Evolutionary conservation across 345 rosid species (phyloP), one percentile per base, ranked within the genome.

Genomic region (Linum trigynum): DNA sequence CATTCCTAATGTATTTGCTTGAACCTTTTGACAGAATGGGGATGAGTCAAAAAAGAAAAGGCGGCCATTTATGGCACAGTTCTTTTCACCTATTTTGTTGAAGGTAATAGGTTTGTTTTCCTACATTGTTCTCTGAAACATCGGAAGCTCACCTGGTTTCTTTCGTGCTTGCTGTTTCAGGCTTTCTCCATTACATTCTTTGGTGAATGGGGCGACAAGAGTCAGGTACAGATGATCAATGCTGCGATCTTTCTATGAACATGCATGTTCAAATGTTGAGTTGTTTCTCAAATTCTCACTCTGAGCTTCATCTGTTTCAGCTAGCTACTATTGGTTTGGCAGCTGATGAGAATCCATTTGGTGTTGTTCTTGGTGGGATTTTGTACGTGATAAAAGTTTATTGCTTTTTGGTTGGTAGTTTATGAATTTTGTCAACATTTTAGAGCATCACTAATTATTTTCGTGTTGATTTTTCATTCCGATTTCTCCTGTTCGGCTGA

Each of bases 201-300:
- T 71, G 98, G 98, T 45, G 97, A 92, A 81, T 87, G 94, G 94
- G 97, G 98, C 64, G 98, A 90, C 81, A 92, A 85, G 81, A 92
- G 98, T 76, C 98, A 87, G 95, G 98, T 92, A 72, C 57, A 56
- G 5, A 38, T 62, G 9, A 35, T 39, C 39, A 14, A 2, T n/a
- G 11, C 48, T 48, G 65, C 56, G 59, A 56, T 45, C 63, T 65
- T 53, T 42, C 4, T 67, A 23, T 61, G 4, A 57, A 39, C 36
- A 38, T 39, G 16, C 56, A 15, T 43, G 1, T 48, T 42, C 32
- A 57, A 5, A 39, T 57, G 11, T 17, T 38, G 12, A 56, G 10
- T 59, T 64, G 38, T 38, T 32, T 64, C 69, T 17, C 14, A 2
- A 37, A 74, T 75, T 40, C 71, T 59, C 62, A 14, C 65, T 50